Base-by-base conservation (phyloP, 2,329 filamentous ascomycete genomes). In the Metarhizium brunneum region DNA sequence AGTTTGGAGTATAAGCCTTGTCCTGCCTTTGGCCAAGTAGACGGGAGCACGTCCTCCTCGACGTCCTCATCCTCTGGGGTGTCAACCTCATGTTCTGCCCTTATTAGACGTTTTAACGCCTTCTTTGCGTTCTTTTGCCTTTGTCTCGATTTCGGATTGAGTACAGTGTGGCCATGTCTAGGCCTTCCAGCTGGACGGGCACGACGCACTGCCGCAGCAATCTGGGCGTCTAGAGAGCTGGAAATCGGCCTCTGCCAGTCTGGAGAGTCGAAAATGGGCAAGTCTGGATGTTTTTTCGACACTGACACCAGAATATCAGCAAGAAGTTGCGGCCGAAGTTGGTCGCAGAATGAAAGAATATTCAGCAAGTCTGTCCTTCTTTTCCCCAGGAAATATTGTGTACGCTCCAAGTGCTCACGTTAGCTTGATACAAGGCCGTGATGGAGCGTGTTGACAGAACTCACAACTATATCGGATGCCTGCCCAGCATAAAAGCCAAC, bases 241-340 rank as follows among this genome's bases (percentile, higher is more conserved):
- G 30, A 7, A 11, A 56, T 20, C 1, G 50, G n/a, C 11, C 6
- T 48, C 35, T 69, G 66, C 74, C 74, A 76, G 56, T 74, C 69
- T 6, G 73, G 73, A 0, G 69, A 69, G 56, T 69, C 62, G 56
- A 75, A 76, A 4, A 76, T 69, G 25, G 73, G 72, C 2, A 76
- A 64, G n/a, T 71, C 66, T 0, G 73, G 70, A 45, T 76, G 72
- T 50, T 66, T 71, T 55, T 68, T 73, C 7, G 74, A 71, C n/a
- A 75, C 67, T 2, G 72, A 73, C 8, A 73, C 69, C 30, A 75
- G 65, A 4, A 76, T 57, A 51, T 76, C 71, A 14, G 69, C 66
- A 2, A 76, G 65, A 11, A 76, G 69, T 38, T 72, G 70, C 2
- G 73, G 71, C 29, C 69, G 65, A 14, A 75, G 61, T 55, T 72